These are phyloP conservation scores for Quercus variabilis DNA, from an alignment of 306 rosid species.

Conservation along the genomic window DNA sequence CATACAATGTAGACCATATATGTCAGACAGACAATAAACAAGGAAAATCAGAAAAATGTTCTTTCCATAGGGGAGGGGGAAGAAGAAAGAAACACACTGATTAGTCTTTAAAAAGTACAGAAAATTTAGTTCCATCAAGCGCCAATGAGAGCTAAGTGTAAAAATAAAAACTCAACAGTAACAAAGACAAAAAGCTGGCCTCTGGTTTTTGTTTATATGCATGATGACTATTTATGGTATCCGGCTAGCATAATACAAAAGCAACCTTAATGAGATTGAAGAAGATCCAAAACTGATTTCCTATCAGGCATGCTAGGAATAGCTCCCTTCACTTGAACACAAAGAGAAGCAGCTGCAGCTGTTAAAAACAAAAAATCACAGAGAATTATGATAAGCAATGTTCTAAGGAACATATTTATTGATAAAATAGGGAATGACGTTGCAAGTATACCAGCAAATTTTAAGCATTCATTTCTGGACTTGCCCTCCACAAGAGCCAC, in stretches of 20 bases:
- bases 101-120: background rate
- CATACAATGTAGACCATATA: background rate
- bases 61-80: background rate
- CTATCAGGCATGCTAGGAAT: slow-evolving; percentile 96
- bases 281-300: slow-evolving; percentile 64
- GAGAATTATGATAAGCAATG: slow-evolving; percentile 7
- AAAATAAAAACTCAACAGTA: background rate
- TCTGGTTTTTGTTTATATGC: background rate
- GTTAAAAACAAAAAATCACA: slow-evolving; percentile 4
- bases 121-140: background rate
- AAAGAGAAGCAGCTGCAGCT: slow-evolving; percentile 97
- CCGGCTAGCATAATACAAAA: background rate
- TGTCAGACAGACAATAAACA: background rate
- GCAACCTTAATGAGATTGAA: slow-evolving; percentile 43
- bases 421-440: background rate
- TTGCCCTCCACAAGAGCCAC: slow-evolving; percentile 86
- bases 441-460: slow-evolving; percentile 63
- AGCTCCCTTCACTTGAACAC: slow-evolving; percentile 97
- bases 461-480: slow-evolving; percentile 64
- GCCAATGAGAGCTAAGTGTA: too few species aligned
- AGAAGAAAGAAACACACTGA: background rate
- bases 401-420: background rate
- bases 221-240: background rate
- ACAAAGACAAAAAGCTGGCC: background rate
- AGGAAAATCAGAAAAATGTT: background rate